A percentile compares a stretch with the other conserved stretches of the same genome.
phyloP scores from a whole-genome alignment of 1,284 basidiomycete genomes.

The Apiotrichum sp. region DNA sequence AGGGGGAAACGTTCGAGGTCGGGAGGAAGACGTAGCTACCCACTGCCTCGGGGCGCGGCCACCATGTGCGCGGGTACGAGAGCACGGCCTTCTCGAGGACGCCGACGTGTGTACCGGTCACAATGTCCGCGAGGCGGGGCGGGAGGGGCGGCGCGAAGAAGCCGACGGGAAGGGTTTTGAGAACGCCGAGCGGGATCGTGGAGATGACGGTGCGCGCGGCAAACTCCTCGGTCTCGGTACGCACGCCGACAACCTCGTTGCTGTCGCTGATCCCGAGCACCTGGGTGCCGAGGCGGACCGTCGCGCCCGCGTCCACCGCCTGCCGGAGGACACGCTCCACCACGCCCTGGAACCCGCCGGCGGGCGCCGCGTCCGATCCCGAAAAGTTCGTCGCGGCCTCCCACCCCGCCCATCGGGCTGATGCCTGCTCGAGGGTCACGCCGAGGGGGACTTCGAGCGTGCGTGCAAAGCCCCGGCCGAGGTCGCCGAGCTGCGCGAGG shows the following conservation, averaged over 20 bases:
- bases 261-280: slow-evolving; percentile 26
- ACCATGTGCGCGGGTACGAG: slow-evolving; percentile 49
- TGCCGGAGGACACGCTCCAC: slow-evolving; percentile 43
- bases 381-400: slow-evolving; percentile 45
- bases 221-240: slow-evolving; percentile 34
- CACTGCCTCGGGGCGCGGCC: slow-evolving; percentile 40
- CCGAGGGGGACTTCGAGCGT: slow-evolving; percentile 51
- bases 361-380: slow-evolving; percentile 51
- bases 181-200: slow-evolving; percentile 49
- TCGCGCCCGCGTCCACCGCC: slow-evolving; percentile 38
- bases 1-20: slow-evolving; percentile 14
- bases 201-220: slow-evolving; percentile 38
- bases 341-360: slow-evolving; percentile 50
- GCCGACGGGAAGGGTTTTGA: slow-evolving; percentile 31
- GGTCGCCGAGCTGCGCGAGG: slow-evolving; percentile 20
- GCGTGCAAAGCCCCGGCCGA: slow-evolving; percentile 44
- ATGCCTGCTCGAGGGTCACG: slow-evolving; percentile 46
- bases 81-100: slow-evolving; percentile 51
- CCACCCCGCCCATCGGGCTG: slow-evolving; percentile 45
- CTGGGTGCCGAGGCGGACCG: slow-evolving; percentile 33
- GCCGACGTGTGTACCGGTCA: slow-evolving; percentile 45
- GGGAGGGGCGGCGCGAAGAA: slow-evolving; percentile 44
- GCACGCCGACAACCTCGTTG: slow-evolving; percentile 22
- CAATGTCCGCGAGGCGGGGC: slow-evolving; percentile 24
- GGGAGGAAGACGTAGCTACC: slow-evolving; percentile 48